phyloP scores from a whole-genome alignment of 768 basidiomycete species.

The Auricularia auricula-judae region DNA sequence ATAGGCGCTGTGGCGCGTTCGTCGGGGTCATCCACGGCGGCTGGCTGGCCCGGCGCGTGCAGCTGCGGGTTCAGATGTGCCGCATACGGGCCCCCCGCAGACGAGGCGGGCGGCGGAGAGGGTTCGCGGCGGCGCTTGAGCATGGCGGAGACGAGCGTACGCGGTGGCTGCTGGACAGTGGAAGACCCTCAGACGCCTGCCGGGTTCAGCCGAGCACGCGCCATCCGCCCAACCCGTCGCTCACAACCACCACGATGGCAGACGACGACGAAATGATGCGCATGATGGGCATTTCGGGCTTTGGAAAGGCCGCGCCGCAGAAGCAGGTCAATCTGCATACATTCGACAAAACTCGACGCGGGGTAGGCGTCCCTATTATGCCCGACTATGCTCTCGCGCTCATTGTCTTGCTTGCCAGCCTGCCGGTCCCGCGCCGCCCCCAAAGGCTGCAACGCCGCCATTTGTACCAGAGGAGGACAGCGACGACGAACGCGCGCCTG shows the following conservation, averaged over 20 bases:
- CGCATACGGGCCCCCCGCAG: not conserved
- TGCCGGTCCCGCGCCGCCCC: conserved; percentile 2
- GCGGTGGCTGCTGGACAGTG: not conserved
- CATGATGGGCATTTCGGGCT: conserved; percentile 75
- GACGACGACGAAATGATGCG: conserved; percentile 58
- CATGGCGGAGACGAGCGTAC: not conserved
- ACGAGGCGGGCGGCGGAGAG: not conserved
- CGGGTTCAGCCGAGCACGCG: not conserved
- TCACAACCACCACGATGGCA: conserved; percentile 24
- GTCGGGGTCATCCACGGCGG: not conserved
- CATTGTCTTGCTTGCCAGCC: not conserved
- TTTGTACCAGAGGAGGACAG: conserved; percentile 5
- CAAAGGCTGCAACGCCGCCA: conserved; percentile 5
- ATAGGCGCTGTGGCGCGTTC: not conserved
- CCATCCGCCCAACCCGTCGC: no score
- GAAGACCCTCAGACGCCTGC: not conserved
- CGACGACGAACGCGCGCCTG: conserved; percentile 18
- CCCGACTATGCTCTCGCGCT: not conserved
- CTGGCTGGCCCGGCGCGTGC: not conserved
- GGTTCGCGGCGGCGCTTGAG: not conserved
- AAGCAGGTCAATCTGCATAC: conserved; percentile 61
- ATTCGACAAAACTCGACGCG: conserved; percentile 65
- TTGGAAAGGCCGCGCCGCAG: conserved; percentile 64
- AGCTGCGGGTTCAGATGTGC: not conserved
- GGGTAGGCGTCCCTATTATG: not conserved